Evolutionary conservation across 306 rosid species (phyloP).

Genomic region (Quillaja saponaria): DNA sequence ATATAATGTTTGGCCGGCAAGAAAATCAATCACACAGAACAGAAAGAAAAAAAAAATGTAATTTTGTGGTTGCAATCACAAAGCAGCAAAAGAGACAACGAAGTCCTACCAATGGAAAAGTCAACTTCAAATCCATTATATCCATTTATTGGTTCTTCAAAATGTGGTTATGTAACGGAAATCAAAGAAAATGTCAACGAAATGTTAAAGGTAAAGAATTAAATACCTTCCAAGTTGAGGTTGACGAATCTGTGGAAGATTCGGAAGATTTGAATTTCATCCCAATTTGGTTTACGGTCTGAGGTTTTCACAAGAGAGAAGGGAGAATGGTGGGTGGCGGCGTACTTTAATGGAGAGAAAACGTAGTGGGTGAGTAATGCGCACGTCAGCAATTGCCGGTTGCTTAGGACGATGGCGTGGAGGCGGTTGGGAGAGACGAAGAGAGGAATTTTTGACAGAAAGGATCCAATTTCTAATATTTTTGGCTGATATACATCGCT

Average conservation of each 20-base stretch:
- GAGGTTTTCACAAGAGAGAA: neutral
- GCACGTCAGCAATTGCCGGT: neutral
- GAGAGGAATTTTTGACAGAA: too few species aligned
- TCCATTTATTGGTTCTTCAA: neutral
- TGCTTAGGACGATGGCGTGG: neutral
- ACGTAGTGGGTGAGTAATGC: neutral
- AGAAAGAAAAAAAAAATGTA: constrained; percentile 1
- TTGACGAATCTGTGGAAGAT: neutral
- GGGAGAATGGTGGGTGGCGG: neutral
- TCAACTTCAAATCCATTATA: constrained; percentile 1
- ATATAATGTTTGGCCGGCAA: neutral
- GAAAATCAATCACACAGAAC: neutral
- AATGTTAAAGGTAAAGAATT: neutral
- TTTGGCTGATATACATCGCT: too few species aligned
- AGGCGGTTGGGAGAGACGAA: too few species aligned
- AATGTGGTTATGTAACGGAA: neutral
- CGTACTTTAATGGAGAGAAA: neutral
- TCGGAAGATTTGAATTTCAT: neutral
- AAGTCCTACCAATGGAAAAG: neutral
- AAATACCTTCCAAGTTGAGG: neutral
- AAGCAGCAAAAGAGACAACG: neutral
- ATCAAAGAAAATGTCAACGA: neutral
- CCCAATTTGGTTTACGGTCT: too few species aligned
- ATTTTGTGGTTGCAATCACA: neutral
- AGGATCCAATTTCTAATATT: too few species aligned